phyloP scores from a whole-genome alignment of 129 eudicot genomes.

The Apium graveolens region DNA sequence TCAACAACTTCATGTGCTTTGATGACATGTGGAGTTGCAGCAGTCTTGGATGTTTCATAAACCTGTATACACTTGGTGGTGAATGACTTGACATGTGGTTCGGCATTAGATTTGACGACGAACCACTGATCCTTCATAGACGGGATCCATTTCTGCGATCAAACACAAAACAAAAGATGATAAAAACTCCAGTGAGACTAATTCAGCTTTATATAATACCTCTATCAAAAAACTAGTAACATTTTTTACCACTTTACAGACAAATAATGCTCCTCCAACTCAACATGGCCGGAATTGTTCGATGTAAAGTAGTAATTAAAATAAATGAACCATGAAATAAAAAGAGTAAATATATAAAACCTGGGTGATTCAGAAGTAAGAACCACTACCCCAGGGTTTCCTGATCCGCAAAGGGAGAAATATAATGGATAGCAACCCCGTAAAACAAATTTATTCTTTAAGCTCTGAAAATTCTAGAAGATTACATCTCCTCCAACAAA shows the following conservation, averaged over 20 bases:
- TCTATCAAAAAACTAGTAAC: not conserved
- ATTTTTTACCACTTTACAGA: not conserved
- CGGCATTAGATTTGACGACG: constrained; percentile 23
- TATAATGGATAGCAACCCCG: not conserved
- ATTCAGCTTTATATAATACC: not conserved
- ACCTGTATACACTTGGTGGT: constrained; percentile 29
- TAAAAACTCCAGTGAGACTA: not conserved
- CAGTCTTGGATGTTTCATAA: constrained; percentile 42
- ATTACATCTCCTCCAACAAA: not conserved
- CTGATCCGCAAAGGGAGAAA: not conserved
- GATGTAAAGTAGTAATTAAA: not conserved
- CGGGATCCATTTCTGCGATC: constrained; percentile 52
- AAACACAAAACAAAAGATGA: not conserved
- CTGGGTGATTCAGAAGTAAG: not conserved
- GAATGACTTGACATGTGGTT: constrained; percentile 37
- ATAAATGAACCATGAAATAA: not conserved
- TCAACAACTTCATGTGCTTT: constrained; percentile 43
- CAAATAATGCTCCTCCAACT: not conserved
- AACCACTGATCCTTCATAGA: constrained; percentile 44
- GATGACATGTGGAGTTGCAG: constrained; percentile 38
- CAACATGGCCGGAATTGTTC: not conserved
- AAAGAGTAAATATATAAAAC: not conserved
- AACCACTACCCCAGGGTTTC: not conserved
- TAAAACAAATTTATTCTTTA: not conserved
- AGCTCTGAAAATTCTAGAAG: not conserved